phyloP scores from a whole-genome alignment of 164 flowering plant genomes.

The Piper betle region DNA sequence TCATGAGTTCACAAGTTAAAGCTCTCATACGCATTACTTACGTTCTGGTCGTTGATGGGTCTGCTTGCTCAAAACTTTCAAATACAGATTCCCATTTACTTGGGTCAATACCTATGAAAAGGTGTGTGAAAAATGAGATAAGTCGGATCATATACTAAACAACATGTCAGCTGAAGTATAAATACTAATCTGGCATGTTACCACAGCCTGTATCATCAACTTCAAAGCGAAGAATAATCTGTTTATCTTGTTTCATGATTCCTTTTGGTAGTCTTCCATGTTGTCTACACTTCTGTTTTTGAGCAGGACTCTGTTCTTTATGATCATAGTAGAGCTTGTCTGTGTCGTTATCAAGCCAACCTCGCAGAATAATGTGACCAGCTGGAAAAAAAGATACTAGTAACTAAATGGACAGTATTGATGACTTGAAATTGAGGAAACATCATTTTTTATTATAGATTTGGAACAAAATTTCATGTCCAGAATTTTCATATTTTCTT shows the following conservation, averaged over 20 bases:
- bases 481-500: neutral
- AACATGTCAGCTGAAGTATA: neutral
- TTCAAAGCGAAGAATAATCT: slow-evolving; percentile 69
- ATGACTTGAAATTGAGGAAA: no score
- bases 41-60: slow-evolving; percentile 90
- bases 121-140: neutral
- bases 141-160: neutral
- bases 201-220: slow-evolving; percentile 97
- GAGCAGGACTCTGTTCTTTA: slow-evolving; percentile 22
- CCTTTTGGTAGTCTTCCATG: slow-evolving; percentile 29
- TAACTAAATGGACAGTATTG: no score
- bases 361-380: slow-evolving; percentile 74
- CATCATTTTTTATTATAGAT: no score
- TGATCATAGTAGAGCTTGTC: slow-evolving; percentile 20
- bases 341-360: slow-evolving; percentile 57
- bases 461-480: neutral
- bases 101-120: slow-evolving; percentile 71
- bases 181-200: slow-evolving; percentile 15
- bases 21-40: slow-evolving; percentile 21
- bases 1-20: no score
- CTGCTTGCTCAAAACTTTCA: slow-evolving; percentile 99
- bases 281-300: slow-evolving; percentile 37
- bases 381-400: slow-evolving; percentile 26
- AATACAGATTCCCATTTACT: slow-evolving; percentile 98
- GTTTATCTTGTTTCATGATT: slow-evolving; percentile 40